Evolutionary conservation across 208 protist species (phyloP), one percentile per base, ranked within the genome.

Genomic region (Leptomonas seymouri): DNA sequence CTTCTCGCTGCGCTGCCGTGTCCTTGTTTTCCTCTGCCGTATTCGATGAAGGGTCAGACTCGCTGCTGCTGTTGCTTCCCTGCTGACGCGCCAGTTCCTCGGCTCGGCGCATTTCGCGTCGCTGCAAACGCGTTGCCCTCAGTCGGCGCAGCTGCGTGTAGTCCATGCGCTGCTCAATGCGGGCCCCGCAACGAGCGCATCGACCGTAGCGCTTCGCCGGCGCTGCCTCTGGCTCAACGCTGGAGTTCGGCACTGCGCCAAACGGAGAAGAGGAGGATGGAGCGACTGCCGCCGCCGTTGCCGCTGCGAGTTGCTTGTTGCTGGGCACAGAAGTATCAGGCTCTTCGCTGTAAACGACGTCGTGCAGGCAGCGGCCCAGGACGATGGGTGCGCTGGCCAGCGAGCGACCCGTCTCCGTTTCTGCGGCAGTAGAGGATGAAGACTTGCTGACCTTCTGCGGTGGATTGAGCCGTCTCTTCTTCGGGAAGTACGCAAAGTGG

Each of bases 401-500:
- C 21, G 51, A 27, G 21, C 31, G 27, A 0, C n/a, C n/a, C 9
- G 28, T 28, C 15, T 31, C 7, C 48, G 30, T 11, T 12, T 16
- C 25, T 9, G 54, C 21, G 11, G 23, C n/a, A 4, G 48, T 36
- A 9, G 68, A 23, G 11, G 23, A 16, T 3, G 48, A 31, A 9
- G 68, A 23, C 0, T 53, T 45, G 6, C 30, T 49, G 23, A 51
- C 39, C 39, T 30, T 12, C 2, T 2, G 27, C 2, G n/a, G 30
- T 11, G 66, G 27, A 27, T 28, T 4, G 51, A 7, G 39, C 0
- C 55, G 42, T 45, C 48, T 25, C n/a, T 53, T 64, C 27, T 51
- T 62, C 8, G 46, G 25, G 25, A 84, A 81, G 64, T 84, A 83
- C 0, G 80, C 80, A 34, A 89, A 88, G 50, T 86, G 60, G 75